phyloP scores from a whole-genome alignment of 1,139 yeast species.

The Kazachstania sp. region DNA sequence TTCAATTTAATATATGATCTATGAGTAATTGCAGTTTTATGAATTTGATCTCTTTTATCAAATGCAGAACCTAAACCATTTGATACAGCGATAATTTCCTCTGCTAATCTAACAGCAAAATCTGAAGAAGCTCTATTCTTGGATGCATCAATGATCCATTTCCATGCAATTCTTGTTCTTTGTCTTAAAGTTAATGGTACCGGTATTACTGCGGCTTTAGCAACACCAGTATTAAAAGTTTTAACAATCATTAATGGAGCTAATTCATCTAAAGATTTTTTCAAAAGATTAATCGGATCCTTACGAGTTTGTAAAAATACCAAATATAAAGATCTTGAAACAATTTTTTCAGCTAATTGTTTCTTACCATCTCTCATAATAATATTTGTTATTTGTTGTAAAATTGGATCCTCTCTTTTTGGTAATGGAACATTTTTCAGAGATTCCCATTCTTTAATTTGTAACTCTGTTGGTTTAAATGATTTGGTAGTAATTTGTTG shows the following conservation, averaged over 20 bases:
- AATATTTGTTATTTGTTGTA: slow-evolving; percentile 72
- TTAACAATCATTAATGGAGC: slow-evolving; percentile 80
- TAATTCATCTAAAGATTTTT: slow-evolving; percentile 66
- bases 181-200: slow-evolving; percentile 76
- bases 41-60: slow-evolving; percentile 77
- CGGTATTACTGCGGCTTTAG: slow-evolving; percentile 75
- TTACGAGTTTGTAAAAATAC: slow-evolving; percentile 35
- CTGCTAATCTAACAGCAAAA: slow-evolving; percentile 81
- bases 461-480: slow-evolving; percentile 53
- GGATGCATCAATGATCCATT: slow-evolving; percentile 84
- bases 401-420: slow-evolving; percentile 53
- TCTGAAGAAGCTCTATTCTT: slow-evolving; percentile 71
- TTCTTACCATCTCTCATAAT: slow-evolving; percentile 93
- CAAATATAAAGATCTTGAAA: slow-evolving; percentile 72
- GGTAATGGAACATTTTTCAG: slow-evolving; percentile 54
- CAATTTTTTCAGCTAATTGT: slow-evolving; percentile 63
- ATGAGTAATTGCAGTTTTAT: slow-evolving; percentile 73
- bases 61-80: slow-evolving; percentile 77
- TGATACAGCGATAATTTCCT: slow-evolving; percentile 71
- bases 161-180: slow-evolving; percentile 76
- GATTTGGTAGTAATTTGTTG: slow-evolving; percentile 22
- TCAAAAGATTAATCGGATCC: slow-evolving; percentile 71
- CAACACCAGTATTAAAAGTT: slow-evolving; percentile 75
- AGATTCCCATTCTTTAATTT: slow-evolving; percentile 44
- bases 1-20: slow-evolving; percentile 59